Base-by-base conservation (phyloP, 352 stramenopile species). In the Nothophytophthora sp. region DNA sequence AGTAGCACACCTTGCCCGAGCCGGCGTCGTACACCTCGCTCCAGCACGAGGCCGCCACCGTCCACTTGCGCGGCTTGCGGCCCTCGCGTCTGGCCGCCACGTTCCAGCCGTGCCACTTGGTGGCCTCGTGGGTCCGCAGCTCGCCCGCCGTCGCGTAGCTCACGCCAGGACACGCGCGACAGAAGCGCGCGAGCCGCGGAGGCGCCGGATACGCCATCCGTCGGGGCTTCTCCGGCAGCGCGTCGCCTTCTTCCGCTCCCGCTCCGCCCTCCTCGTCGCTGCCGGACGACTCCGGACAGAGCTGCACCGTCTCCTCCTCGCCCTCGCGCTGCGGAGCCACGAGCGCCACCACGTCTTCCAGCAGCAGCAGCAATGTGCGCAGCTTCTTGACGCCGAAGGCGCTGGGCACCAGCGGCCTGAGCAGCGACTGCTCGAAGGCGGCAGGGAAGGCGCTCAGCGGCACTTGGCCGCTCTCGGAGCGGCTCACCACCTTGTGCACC, bases 31-130 rank as follows among this genome's bases (percentile, higher is more conserved):
- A 91, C 25, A 67, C 78, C 44, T 93, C 82, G 29, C 63, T 81
- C 82, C 82, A 93, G 37, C 73, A 90, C n/a, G 63, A 79, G 28
- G 76, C 73, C 25, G 70, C 66, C 19, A 89, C 36, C 28, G 75
- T 89, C 61, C 66, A 91, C 34, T 74, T 77, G 10, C 34, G 66
- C 5, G 73, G 68, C 37, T 65, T 47, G 7, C 61, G 58, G 23
- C 63, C 69, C 40, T 73, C 50, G 8, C 37, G 42, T 15, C 88
- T 77, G 6, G 74, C 64, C 30, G 55, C 7, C 10, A 76, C 16
- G 43, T 93, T 93, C 78, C 76, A 89, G n/a, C 50, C 68, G 41
- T 93, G 82, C 82, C 82, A 93, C 50, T 88, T 86, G n/a, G 80
- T 90, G 28, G 65, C 60, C 49, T 90, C 76, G 49, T 92, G 82